Evolutionary conservation across 2,329 filamentous ascomycete genomes (phyloP).

Genomic region (Sporothrix pseudoabietina): DNA sequence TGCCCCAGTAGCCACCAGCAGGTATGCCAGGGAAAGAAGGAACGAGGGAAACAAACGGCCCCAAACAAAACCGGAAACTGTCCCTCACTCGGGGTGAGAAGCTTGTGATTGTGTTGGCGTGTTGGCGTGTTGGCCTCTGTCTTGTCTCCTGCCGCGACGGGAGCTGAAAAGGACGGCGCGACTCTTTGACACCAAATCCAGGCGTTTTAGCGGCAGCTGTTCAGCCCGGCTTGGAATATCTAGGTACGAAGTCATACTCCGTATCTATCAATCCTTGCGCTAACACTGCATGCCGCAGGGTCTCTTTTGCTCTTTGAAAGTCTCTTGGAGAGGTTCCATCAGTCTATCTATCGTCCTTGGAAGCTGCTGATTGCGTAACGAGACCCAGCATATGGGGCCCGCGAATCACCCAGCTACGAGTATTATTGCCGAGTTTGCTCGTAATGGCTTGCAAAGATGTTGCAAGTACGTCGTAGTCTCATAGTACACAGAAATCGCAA

Average conservation of each 20-base stretch:
- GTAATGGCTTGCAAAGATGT: background rate
- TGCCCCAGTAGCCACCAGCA: background rate
- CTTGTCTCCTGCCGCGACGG: background rate
- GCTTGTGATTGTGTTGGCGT: slow-evolving; percentile 7
- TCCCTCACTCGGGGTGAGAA: background rate
- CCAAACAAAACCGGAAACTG: slow-evolving; percentile 1
- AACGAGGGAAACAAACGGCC: background rate
- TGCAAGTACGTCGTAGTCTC: background rate
- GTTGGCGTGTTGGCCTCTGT: too few relatives aligned
- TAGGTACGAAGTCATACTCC: background rate
- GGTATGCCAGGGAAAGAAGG: background rate
- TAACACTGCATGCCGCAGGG: slow-evolving; percentile 2
- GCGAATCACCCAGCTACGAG: background rate
- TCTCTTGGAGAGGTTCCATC: background rate
- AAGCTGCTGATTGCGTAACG: slow-evolving; percentile 9
- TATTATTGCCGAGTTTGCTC: background rate
- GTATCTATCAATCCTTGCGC: background rate
- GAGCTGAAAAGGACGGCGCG: slow-evolving; percentile 5
- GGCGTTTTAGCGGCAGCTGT: background rate
- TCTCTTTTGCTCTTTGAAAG: background rate
- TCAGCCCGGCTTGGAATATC: background rate
- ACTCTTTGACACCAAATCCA: background rate
- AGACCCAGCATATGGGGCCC: slow-evolving; percentile 5
- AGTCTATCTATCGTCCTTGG: background rate
- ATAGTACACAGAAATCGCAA: background rate